Evolutionary conservation across 345 rosid species (phyloP).

Genomic region (Capsella bursapastoris): DNA sequence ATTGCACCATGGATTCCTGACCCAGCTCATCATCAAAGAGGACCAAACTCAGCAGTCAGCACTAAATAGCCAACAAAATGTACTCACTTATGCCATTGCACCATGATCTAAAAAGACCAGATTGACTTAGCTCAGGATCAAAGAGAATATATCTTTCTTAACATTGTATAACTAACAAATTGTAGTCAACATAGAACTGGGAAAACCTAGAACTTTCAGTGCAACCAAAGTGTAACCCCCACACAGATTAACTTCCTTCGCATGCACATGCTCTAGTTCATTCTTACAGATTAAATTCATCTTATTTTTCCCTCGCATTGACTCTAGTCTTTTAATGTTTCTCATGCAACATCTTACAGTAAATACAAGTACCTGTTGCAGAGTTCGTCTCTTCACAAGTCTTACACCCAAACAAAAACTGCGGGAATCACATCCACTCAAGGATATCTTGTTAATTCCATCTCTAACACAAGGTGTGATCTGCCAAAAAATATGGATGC

Average conservation of each 20-base stretch:
- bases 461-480: conserved; percentile 72
- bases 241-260: background rate
- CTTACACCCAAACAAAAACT: conserved; percentile 89
- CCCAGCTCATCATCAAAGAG: conserved; percentile 4
- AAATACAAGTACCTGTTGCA: conserved; percentile 67
- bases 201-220: conserved; percentile 2
- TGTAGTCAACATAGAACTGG: background rate
- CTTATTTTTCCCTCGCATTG: background rate
- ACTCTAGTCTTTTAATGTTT: conserved; percentile 6
- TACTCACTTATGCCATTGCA: too few relatives aligned
- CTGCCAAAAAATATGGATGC: conserved; percentile 48
- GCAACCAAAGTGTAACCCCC: background rate
- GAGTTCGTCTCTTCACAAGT: conserved; percentile 72
- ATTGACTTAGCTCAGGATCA: background rate
- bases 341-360: conserved; percentile 3
- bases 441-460: conserved; percentile 79
- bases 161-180: background rate
- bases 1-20: too few relatives aligned
- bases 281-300: background rate
- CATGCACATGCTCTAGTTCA: conserved; percentile 4
- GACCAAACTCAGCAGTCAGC: background rate
- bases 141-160: background rate
- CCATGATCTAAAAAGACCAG: too few relatives aligned
- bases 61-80: background rate
- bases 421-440: conserved; percentile 87